These are phyloP conservation scores for Macroventuria anomochaeta DNA, from an alignment of 2,329 filamentous ascomycete species.

Conservation along the genomic window DNA sequence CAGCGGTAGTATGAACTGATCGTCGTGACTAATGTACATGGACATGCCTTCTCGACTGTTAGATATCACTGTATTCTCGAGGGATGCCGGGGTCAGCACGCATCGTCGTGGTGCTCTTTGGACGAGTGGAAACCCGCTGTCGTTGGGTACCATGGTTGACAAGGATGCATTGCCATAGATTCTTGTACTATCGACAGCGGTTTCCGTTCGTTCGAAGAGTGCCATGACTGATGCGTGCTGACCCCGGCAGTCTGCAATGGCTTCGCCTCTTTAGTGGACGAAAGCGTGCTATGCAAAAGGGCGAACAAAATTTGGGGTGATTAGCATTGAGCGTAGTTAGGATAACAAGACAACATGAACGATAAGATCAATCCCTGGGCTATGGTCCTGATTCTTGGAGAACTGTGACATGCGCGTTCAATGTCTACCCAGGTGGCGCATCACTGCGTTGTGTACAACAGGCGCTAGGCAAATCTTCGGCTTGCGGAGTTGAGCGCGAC, in stretches of 20 bases:
- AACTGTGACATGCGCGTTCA: background rate
- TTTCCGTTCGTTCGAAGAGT: too few relatives aligned
- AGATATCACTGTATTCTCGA: conserved; percentile 14
- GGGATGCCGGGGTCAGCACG: too few relatives aligned
- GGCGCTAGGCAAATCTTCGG: conserved; percentile 11
- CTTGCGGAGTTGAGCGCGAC: conserved; percentile 7
- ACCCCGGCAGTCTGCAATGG: background rate
- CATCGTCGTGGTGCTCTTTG: too few relatives aligned
- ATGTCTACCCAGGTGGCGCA: too few relatives aligned
- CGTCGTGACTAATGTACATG: background rate
- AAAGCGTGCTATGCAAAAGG: background rate
- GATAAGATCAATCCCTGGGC: background rate
- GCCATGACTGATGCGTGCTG: too few relatives aligned
- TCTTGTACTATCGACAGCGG: background rate
- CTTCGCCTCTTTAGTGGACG: background rate
- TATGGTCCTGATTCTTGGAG: too few relatives aligned
- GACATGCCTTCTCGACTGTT: background rate
- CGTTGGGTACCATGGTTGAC: too few relatives aligned
- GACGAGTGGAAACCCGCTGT: too few relatives aligned
- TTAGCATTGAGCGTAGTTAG: conserved; percentile 1
- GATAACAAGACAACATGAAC: background rate
- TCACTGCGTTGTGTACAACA: too few relatives aligned
- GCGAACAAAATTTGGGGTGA: background rate
- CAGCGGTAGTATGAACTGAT: background rate
- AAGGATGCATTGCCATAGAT: too few relatives aligned